Evolutionary conservation across 2,329 filamentous ascomycete species (phyloP).

Genomic region (Fusarium sp.): DNA sequence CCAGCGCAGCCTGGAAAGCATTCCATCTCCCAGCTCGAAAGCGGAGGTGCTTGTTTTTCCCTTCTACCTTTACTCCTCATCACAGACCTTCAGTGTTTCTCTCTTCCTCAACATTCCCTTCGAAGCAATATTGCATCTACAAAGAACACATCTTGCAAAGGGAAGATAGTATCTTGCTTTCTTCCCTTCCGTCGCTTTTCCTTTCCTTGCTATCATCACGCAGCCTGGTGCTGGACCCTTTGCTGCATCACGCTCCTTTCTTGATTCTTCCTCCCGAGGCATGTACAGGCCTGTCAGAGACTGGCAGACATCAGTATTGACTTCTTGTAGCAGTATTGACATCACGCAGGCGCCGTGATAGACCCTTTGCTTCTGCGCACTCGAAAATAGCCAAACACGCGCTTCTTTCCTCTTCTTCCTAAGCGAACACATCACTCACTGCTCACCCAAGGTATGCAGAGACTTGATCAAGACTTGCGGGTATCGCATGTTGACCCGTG

Average conservation of each 20-base stretch:
- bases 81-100: not conserved
- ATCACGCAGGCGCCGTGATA: not conserved
- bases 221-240: not conserved
- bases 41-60: not conserved
- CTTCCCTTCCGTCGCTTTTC: not conserved
- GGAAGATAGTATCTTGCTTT: not conserved
- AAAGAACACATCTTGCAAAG: not conserved
- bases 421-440: not conserved
- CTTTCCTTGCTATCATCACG: not conserved
- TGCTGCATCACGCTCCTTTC: not conserved
- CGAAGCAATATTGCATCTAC: not conserved
- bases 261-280: constrained; percentile 1
- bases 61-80: not conserved
- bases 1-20: not conserved
- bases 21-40: not conserved
- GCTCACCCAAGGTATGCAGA: not conserved
- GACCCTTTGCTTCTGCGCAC: not conserved
- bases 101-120: not conserved
- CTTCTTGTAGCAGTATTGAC: not conserved
- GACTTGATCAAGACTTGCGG: not conserved
- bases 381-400: not conserved
- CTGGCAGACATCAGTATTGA: not conserved
- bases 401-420: not conserved
- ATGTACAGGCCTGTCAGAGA: not conserved
- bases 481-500: not conserved